A percentile compares a stretch with the other conserved stretches of the same genome.
These are phyloP conservation scores for Hsuehochloa calcarea DNA, from an alignment of 176 grass and related monocot species.

Conservation along the genomic window DNA sequence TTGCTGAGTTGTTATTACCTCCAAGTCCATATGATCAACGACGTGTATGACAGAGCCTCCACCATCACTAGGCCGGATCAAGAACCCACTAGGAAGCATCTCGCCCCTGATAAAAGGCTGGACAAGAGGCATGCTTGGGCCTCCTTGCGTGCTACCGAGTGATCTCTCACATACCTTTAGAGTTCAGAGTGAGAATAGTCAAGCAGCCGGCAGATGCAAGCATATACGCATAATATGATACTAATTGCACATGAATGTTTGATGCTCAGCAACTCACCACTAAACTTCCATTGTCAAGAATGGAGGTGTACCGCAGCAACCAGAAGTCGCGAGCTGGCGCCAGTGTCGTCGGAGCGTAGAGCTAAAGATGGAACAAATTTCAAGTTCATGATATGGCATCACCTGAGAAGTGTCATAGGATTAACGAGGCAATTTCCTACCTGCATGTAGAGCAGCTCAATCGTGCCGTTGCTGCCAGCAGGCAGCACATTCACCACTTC, in stretches of 20 bases:
- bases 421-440: slow-evolving; percentile 10
- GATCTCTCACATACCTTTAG: slow-evolving; percentile 84
- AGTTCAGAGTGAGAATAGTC: neutral
- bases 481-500: slow-evolving; percentile 72
- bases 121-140: slow-evolving; percentile 67
- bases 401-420: neutral
- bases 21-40: slow-evolving; percentile 86
- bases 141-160: slow-evolving; percentile 63
- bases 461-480: slow-evolving; percentile 67
- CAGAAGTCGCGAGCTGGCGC: slow-evolving; percentile 90
- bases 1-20: slow-evolving; percentile 51
- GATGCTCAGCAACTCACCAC: slow-evolving; percentile 55
- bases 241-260: neutral
- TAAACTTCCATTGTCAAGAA: slow-evolving; percentile 83
- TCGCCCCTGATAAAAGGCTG: slow-evolving; percentile 85
- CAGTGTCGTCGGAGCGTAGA: slow-evolving; percentile 82
- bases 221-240: neutral
- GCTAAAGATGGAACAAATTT: slow-evolving; percentile 25
- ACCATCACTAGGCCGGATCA: slow-evolving; percentile 83
- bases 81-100: slow-evolving; percentile 88
- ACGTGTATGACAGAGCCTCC: slow-evolving; percentile 88
- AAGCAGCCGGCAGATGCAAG: neutral
- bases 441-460: slow-evolving; percentile 98
- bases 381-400: neutral
- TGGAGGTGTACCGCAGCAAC: slow-evolving; percentile 84